These are phyloP conservation scores for Eimeria acervulina DNA, from an alignment of 169 alveolate genomes.

Conservation along the genomic window DNA sequence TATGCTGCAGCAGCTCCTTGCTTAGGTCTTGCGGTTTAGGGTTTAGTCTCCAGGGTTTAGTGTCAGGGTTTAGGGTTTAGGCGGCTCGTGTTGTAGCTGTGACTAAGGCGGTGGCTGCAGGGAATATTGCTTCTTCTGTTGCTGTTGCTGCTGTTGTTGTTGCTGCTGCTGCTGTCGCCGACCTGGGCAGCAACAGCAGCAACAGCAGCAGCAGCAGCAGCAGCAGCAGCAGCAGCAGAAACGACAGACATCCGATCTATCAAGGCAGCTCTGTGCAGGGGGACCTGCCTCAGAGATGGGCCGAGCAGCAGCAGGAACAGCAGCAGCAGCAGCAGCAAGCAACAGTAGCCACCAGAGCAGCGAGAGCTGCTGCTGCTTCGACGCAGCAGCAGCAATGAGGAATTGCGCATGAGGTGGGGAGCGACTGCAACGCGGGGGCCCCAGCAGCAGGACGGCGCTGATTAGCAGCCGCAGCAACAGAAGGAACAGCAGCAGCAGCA, in stretches of 20 bases:
- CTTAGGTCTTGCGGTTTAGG: too few relatives aligned
- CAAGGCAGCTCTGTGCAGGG: background rate
- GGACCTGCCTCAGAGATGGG: background rate
- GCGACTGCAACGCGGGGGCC: too few relatives aligned
- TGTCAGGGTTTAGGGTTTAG: background rate
- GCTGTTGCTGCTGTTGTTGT: background rate
- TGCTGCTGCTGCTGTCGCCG: background rate
- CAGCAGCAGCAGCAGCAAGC: constrained; percentile 3
- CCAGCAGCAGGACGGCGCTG: too few relatives aligned
- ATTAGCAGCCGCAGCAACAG: background rate
- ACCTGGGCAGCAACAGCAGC: background rate
- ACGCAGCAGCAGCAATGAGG: too few relatives aligned
- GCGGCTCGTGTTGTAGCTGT: background rate
- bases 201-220: background rate
- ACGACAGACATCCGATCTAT: background rate
- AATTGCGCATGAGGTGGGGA: too few relatives aligned
- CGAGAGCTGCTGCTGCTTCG: constrained; percentile 8
- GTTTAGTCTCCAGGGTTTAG: too few relatives aligned
- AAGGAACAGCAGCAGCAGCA: background rate
- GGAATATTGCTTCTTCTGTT: too few relatives aligned
- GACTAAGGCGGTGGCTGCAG: background rate
- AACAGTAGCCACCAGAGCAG: background rate
- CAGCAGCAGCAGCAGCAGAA: too few relatives aligned
- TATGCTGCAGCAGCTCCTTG: too few relatives aligned
- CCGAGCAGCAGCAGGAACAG: background rate